These are phyloP conservation scores for Quambalaria eucalypti DNA, from an alignment of 1,284 basidiomycete species.

Conservation along the genomic window DNA sequence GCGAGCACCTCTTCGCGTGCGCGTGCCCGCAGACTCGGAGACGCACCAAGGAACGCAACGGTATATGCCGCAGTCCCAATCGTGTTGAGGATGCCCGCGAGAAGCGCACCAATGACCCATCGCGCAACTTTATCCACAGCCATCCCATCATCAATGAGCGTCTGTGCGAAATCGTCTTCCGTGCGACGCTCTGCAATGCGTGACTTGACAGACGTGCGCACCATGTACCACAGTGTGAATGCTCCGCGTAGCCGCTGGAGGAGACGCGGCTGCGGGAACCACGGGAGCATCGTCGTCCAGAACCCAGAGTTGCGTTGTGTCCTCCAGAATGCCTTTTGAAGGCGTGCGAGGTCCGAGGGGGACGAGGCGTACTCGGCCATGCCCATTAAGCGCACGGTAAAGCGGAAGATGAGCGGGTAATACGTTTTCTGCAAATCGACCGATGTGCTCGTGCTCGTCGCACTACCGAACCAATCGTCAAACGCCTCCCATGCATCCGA, in stretches of 20 bases:
- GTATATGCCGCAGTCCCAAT: constrained; percentile 13
- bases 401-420: constrained; percentile 13
- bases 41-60: constrained; percentile 10
- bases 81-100: constrained; percentile 14
- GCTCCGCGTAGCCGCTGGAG: constrained; percentile 6
- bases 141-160: constrained; percentile 8
- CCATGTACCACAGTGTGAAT: constrained; percentile 11
- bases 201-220: constrained; percentile 3
- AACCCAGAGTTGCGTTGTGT: constrained; percentile 11
- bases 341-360: neutral
- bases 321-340: constrained; percentile 9
- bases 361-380: constrained; percentile 12
- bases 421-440: constrained; percentile 10
- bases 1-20: neutral
- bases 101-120: constrained; percentile 12
- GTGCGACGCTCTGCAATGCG: constrained; percentile 4
- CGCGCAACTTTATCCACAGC: neutral
- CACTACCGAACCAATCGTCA: constrained; percentile 4
- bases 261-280: constrained; percentile 10
- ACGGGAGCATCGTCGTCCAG: constrained; percentile 11
- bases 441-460: neutral
- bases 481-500: constrained; percentile 7
- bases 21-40: neutral
- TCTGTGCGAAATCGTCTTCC: constrained; percentile 13
- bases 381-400: constrained; percentile 11